Evolutionary conservation across 2,329 filamentous ascomycete species (phyloP), one percentile per base, ranked within the genome.

Genomic region (Fusarium decemcellulare): DNA sequence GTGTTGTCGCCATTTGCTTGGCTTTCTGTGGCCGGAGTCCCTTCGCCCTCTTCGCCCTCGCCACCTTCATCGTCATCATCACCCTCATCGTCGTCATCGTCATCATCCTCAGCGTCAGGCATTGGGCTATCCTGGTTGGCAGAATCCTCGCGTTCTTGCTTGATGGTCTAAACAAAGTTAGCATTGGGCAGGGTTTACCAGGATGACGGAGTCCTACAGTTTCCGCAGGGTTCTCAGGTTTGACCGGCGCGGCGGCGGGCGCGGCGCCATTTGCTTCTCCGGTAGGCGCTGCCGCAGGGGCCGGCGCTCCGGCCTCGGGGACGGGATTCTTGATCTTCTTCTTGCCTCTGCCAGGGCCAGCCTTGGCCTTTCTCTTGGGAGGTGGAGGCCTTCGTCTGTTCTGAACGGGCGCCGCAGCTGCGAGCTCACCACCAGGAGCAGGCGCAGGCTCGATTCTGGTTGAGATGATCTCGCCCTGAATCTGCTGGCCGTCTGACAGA

Each of bases 401-500:
- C 2, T 83, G 82, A 2, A 83, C 82, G 4, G 79, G 73, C 23
- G 78, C 77, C 4, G 76, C 70, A 5, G 64, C 87, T 81, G 71
- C 87, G 77, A 69, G 86, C 81, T 85, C 91, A n/a, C 87, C 85
- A 2, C 85, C 85, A 18, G 58, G 34, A 32, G 18, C 56, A 18
- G 64, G 67, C 3, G 86, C 85, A 0, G 84, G 80, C 37, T 89
- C 83, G 15, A 89, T 81, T 8, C 85, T 85, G 2, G 87, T 89
- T 0, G 87, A 85, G 62, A 93, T 88, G 53, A 97, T 91, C 76
- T 97, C 94, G 60, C 94, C 94, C 68, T 95, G 92, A 1, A 97
- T 87, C 6, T 85, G 84, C 76, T 96, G 92, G 1, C 94, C 94
- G 61, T 95, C 92, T 6, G 90, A 88, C 5, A 97, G 87, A 18